Conservation (phyloP, 495 filamentous ascomycete genomes). For the Evansstolkia leycettana region DNA sequence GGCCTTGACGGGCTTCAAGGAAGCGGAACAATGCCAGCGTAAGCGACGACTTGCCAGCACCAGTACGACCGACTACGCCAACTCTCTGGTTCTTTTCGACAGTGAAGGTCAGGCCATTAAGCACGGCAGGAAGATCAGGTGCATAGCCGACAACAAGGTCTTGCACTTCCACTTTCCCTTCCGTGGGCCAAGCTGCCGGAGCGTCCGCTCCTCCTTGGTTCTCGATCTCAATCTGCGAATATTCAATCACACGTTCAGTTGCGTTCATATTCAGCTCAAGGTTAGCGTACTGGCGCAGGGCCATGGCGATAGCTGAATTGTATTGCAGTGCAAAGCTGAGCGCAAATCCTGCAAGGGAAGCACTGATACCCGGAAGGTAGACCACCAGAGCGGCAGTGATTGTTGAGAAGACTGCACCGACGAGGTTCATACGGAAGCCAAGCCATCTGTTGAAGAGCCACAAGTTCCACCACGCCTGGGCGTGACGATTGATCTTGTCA, state of each 20-base stretch:
- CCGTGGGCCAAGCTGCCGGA: slow-evolving; percentile 70
- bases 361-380: slow-evolving; percentile 48
- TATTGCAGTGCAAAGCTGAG: slow-evolving; percentile 47
- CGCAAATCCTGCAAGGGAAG: slow-evolving; percentile 71
- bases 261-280: slow-evolving; percentile 76
- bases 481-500: slow-evolving; percentile 45
- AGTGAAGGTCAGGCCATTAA: slow-evolving; percentile 62
- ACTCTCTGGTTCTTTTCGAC: slow-evolving; percentile 63
- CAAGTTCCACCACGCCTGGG: slow-evolving; percentile 46
- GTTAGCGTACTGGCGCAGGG: slow-evolving; percentile 38
- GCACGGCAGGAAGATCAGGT: slow-evolving; percentile 57
- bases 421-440: slow-evolving; percentile 53
- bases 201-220: slow-evolving; percentile 41
- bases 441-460: slow-evolving; percentile 68
- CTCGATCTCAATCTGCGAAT: slow-evolving; percentile 60
- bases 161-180: slow-evolving; percentile 60
- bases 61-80: slow-evolving; percentile 76
- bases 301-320: slow-evolving; percentile 32
- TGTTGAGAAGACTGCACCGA: slow-evolving; percentile 58
- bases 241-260: slow-evolving; percentile 72
- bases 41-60: slow-evolving; percentile 76
- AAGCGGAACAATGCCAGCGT: slow-evolving; percentile 79
- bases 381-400: slow-evolving; percentile 55
- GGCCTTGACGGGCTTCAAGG: slow-evolving; percentile 58
- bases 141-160: slow-evolving; percentile 69